Percentiles rank a stretch among this genome's conserved stretches.
Evolutionary conservation across 306 rosid species (phyloP).

Genomic region (Corylus heterophylla): DNA sequence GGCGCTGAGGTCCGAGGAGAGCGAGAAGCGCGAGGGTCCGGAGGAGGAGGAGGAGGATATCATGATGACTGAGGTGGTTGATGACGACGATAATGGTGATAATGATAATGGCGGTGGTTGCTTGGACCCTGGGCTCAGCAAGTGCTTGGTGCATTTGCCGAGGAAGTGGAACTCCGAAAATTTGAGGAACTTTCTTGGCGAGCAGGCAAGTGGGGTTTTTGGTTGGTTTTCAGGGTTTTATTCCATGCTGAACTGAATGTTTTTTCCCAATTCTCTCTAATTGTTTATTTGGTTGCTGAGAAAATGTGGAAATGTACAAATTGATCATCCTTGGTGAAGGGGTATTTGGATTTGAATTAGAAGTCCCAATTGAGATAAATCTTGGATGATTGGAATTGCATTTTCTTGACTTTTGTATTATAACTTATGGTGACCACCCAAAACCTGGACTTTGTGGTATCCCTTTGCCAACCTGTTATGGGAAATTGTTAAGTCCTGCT

Average conservation of each 20-base stretch:
- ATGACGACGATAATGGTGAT: constrained; percentile 37
- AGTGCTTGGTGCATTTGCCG: constrained; percentile 84
- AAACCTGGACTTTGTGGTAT: not conserved
- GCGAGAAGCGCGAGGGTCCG: constrained; percentile 22
- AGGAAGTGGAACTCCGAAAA: constrained; percentile 71
- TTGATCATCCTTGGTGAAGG: not conserved
- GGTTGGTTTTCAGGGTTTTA: not conserved
- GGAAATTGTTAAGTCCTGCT: not conserved
- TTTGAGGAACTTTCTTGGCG: constrained; percentile 51
- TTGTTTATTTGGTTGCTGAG: not conserved
- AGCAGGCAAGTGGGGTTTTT: constrained; percentile 46
- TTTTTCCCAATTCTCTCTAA: not conserved
- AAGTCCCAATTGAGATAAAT: not conserved
- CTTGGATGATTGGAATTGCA: not conserved
- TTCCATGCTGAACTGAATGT: not conserved
- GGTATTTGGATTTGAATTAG: not conserved
- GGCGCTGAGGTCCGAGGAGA: constrained; percentile 40
- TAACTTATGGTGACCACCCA: not conserved
- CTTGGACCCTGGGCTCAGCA: constrained; percentile 46
- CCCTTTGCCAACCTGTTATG: not conserved
- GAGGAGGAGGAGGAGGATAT: constrained; percentile 40
- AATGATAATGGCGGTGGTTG: constrained; percentile 28
- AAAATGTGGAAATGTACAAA: not conserved
- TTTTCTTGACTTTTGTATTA: not conserved
- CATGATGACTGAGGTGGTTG: constrained; percentile 75